Percentiles rank a stretch among this genome's conserved stretches.
These are phyloP conservation scores for Thelephora ganbajun DNA, from an alignment of 768 basidiomycete genomes.

Conservation along the genomic window DNA sequence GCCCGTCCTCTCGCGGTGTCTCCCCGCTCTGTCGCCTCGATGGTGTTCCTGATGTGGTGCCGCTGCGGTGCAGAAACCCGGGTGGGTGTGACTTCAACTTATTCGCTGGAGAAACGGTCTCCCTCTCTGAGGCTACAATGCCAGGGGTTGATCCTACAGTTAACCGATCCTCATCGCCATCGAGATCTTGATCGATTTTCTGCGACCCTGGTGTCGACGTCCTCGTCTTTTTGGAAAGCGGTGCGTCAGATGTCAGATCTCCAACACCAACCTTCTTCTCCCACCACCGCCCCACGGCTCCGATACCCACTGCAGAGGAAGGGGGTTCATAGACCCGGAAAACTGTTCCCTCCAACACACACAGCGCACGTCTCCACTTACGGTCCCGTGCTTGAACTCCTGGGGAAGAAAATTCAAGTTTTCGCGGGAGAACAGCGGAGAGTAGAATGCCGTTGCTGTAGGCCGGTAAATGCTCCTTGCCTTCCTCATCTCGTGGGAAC, in stretches of 20 bases:
- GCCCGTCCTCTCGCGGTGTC: conserved; percentile 10
- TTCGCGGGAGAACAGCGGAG: conserved; percentile 69
- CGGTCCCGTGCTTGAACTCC: conserved; percentile 83
- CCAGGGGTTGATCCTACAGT: neutral
- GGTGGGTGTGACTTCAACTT: neutral
- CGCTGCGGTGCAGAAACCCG: neutral
- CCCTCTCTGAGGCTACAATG: neutral
- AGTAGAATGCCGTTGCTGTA: conserved; percentile 80
- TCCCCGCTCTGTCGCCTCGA: conserved; percentile 13
- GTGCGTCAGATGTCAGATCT: conserved; percentile 25
- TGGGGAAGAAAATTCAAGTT: conserved; percentile 83
- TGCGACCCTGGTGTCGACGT: neutral
- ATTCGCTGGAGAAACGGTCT: neutral
- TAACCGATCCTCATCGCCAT: neutral
- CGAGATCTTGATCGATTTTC: neutral
- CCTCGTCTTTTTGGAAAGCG: neutral
- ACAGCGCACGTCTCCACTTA: conserved; percentile 81
- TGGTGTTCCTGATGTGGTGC: neutral
- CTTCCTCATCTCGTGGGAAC: conserved; percentile 71
- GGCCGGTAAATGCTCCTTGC: conserved; percentile 58
- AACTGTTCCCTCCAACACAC: conserved; percentile 86
- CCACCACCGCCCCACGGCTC: conserved; percentile 65
- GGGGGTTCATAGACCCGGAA: conserved; percentile 61
- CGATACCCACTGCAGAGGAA: conserved; percentile 26
- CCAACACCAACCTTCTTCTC: conserved; percentile 65